Base-by-base conservation (phyloP, 164 flowering plant genomes). In the Liquidambar formosana region DNA sequence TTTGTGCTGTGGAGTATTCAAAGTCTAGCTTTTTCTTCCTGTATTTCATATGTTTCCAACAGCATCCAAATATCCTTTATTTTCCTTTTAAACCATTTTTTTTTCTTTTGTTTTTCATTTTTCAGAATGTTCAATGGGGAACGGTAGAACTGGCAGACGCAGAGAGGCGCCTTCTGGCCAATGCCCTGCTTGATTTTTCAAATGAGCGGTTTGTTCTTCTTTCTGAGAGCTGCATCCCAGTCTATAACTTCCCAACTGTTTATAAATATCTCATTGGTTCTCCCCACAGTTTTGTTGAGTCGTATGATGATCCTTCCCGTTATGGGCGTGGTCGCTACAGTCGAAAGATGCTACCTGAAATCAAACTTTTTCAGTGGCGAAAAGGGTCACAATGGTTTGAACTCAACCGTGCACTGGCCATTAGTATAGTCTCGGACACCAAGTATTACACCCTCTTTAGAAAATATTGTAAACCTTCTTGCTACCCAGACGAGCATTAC, bases 311-410 rank as follows among this genome's bases (percentile, higher is more conserved):
- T n/a, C 94, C 94, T 25, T 65, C 88, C 45, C 94, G 94, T 23
- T 86, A 89, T 71, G 97, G 96, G 13, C 90, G 96, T 45, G 96
- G 97, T 10, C 94, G 97, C 26, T 93, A 88, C 77, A 85, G 78
- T 79, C 88, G 90, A 23, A 63, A 73, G 14, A 93, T 93, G 97
- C 72, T 73, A 51, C 97, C 97, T 8, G 74, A 84, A 27, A 89
- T 93, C 65, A 70, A 71, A 59, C 91, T 90, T 25, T 6, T 18
- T 16, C 88, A 93, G n/a, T 93, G 97, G 97, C 82, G 97, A 27
- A 93, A 90, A 83, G 97, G 97, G 22, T 90, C 96, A 0, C 97
- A 93, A 61, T 93, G 97, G 97, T 93, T 93, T 75, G 97, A 93
- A 74, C 62, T 88, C 46, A 75, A 80, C 56, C 87, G 97, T 3